A percentile compares a stretch with the other conserved stretches of the same genome.
Conservation (phyloP, 768 basidiomycete genomes). For the Naganishia onofrii region DNA sequence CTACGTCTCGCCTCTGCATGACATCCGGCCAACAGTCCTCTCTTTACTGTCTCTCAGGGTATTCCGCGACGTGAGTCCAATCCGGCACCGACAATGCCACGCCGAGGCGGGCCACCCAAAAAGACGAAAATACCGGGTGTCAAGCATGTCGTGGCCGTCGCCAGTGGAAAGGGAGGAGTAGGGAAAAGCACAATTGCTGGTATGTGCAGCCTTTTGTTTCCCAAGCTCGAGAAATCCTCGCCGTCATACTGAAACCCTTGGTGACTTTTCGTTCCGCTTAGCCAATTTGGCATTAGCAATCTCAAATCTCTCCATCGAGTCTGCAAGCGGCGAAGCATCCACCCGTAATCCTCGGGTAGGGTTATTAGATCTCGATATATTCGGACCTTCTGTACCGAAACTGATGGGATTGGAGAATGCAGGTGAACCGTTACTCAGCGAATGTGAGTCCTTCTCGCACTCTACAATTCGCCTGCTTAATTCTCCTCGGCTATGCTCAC, state of each 20-base stretch:
- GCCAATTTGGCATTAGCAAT: constrained; percentile 19
- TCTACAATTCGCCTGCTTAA: neutral
- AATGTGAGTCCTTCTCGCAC: constrained; percentile 54
- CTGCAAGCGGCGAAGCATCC: neutral
- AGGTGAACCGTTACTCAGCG: constrained; percentile 74
- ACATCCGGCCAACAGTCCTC: neutral
- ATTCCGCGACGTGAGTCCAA: constrained; percentile 52
- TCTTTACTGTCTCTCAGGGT: constrained; percentile 35
- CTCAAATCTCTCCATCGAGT: constrained; percentile 5
- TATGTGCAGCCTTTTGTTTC: constrained; percentile 51
- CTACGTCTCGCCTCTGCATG: neutral
- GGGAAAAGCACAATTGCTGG: constrained; percentile 93
- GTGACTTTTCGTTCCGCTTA: neutral
- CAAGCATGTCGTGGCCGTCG: constrained; percentile 74
- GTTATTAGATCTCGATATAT: constrained; percentile 89
- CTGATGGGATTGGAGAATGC: constrained; percentile 80
- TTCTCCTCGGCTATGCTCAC: neutral
- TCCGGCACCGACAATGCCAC: constrained; percentile 55
- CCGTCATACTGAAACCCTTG: neutral
- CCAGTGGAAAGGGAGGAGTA: constrained; percentile 92
- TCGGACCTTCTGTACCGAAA: constrained; percentile 89
- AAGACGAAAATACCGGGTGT: constrained; percentile 61
- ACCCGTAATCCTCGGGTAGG: constrained; percentile 84
- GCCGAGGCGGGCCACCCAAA: constrained; percentile 51
- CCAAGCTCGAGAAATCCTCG: neutral